Evolutionary conservation across 2,329 filamentous ascomycete genomes (phyloP), one percentile per base, ranked within the genome.

Genomic region (Colletotrichum paranaense): DNA sequence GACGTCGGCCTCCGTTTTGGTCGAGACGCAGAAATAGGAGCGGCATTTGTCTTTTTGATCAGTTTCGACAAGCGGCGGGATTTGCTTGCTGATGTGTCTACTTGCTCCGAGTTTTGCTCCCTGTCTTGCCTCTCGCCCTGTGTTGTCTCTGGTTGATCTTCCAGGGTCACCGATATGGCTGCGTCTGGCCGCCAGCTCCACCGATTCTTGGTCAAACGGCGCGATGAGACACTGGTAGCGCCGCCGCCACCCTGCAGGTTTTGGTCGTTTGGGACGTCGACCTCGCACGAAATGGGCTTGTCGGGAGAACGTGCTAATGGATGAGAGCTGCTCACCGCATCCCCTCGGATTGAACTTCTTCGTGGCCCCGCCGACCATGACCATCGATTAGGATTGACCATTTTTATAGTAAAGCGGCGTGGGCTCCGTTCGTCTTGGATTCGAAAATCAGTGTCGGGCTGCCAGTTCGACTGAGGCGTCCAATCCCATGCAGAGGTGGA

Each of bases 131-230:
- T 24, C 19, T 62, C 62, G 38, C 22, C 28, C 28, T 55, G 56
- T 24, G 60, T 60, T 28, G 49, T 52, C 32, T 73, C 71, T 63
- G 30, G 58, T n/a, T 62, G 32, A 12, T 65, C 60, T 59, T 73
- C 62, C 24, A 49, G 22, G 49, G 67, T 71, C 1, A 58, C 46
- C 56, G 67, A 49, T 42, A 66, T 66, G 30, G 35, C 49, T 62
- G 56, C n/a, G 49, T 71, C 62, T 52, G 71, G 67, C 46, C 71
- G 71, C 71, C 67, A 73, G 38, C 71, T 73, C 71, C 71, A 71
- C 32, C 71, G 71, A 24, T 66, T 65, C n/a, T 56, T 60, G 28
- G 70, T 65, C 60, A 62, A 38, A 22, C 67, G 60, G n/a, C 71
- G 71, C 60, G 70, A 70, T 57, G 67, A 66, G 56, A 66, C 56